Evolutionary conservation across 1,284 basidiomycete genomes (phyloP).

Genomic region (Cystobasidium slooffiae): DNA sequence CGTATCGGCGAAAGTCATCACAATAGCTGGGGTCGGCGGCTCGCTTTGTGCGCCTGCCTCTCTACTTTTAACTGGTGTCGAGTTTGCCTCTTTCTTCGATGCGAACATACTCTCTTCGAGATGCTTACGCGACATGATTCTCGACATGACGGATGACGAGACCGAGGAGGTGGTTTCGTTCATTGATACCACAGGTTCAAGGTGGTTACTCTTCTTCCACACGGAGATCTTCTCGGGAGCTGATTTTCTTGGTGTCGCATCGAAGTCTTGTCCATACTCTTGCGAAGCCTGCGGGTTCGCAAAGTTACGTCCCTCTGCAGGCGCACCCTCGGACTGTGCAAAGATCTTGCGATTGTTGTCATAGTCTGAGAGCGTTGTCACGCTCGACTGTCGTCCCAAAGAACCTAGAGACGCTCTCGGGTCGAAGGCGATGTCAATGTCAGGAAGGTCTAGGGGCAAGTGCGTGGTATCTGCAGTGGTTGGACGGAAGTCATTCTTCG

Average conservation of each 20-base stretch:
- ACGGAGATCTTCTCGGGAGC: background rate
- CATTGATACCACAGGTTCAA: no score
- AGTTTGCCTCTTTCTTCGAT: background rate
- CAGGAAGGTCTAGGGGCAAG: constrained; percentile 15
- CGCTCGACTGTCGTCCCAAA: constrained; percentile 24
- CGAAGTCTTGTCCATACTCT: background rate
- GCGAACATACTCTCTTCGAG: background rate
- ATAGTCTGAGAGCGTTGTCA: constrained; percentile 19
- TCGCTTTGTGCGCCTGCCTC: background rate
- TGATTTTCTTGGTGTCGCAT: constrained; percentile 5
- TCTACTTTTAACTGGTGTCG: background rate
- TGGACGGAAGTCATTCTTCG: constrained; percentile 7
- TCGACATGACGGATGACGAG: background rate
- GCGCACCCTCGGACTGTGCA: no score
- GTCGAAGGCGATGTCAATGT: constrained; percentile 21
- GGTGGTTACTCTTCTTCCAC: background rate
- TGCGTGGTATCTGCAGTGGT: constrained; percentile 22
- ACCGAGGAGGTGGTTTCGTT: background rate
- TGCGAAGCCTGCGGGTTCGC: no score
- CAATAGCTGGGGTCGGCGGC: constrained; percentile 1
- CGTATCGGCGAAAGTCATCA: constrained; percentile 8
- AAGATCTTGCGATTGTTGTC: background rate
- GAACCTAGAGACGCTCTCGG: constrained; percentile 26
- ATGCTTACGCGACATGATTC: background rate
- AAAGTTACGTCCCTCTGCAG: no score